Percentiles rank a stretch among this genome's conserved stretches.
These are phyloP conservation scores for Hypoxylon fuscum DNA, from an alignment of 495 filamentous ascomycete genomes.

Conservation along the genomic window DNA sequence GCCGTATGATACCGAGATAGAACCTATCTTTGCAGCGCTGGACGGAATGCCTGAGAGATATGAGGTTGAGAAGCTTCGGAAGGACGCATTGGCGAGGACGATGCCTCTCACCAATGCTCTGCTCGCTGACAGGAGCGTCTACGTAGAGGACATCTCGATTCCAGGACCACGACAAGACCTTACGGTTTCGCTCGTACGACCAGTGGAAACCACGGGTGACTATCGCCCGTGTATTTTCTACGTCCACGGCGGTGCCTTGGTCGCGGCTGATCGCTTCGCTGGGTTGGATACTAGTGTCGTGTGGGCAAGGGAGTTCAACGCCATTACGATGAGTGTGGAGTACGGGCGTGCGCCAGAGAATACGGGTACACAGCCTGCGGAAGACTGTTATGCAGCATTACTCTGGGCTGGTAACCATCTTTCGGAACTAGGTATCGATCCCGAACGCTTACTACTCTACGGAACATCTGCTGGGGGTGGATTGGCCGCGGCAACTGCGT, in stretches of 20 bases:
- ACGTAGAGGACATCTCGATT: constrained; percentile 38
- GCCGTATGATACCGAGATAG: constrained; percentile 44
- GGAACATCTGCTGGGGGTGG: constrained; percentile 51
- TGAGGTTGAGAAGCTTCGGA: constrained; percentile 44
- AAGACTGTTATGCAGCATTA: constrained; percentile 44
- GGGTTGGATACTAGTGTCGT: constrained; percentile 44
- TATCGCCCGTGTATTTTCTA: constrained; percentile 44
- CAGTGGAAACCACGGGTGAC: constrained; percentile 20
- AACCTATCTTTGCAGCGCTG: constrained; percentile 35
- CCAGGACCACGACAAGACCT: constrained; percentile 40
- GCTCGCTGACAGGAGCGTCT: constrained; percentile 43
- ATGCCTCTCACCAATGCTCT: constrained; percentile 42
- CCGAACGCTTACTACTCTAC: constrained; percentile 44
- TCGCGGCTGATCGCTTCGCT: constrained; percentile 45
- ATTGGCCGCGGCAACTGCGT: constrained; percentile 45
- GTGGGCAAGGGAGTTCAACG: constrained; percentile 44
- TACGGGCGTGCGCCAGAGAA: constrained; percentile 49
- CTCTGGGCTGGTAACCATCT: constrained; percentile 41
- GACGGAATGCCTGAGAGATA: constrained; percentile 40
- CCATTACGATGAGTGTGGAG: constrained; percentile 47
- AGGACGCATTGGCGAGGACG: constrained; percentile 41
- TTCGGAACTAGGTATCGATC: constrained; percentile 43
- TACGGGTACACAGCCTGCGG: constrained; percentile 38
- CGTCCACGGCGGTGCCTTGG: constrained; percentile 43
- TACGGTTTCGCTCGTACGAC: constrained; percentile 42